Percentiles rank a stretch among this genome's conserved stretches.
These are phyloP conservation scores for Fusarium sp. DNA, from an alignment of 2,329 filamentous ascomycete genomes.

Conservation along the genomic window DNA sequence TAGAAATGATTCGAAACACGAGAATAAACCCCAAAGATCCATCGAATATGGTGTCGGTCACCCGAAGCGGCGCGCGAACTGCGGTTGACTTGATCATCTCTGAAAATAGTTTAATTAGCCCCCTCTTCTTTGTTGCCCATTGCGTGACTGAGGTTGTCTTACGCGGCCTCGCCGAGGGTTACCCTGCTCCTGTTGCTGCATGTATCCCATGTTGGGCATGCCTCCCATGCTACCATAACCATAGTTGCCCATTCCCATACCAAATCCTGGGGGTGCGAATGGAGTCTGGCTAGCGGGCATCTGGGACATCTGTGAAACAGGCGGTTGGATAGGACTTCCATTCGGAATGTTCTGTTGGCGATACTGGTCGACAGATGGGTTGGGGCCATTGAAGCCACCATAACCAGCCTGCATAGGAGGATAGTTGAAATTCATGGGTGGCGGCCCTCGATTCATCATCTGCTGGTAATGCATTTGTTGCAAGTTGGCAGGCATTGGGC, in stretches of 20 bases:
- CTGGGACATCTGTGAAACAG: conserved; percentile 55
- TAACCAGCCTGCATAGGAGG: conserved; percentile 65
- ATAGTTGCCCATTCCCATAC: conserved; percentile 57
- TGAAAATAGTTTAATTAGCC: conserved; percentile 40
- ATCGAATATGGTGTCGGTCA: conserved; percentile 24
- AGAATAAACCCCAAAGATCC: conserved; percentile 32
- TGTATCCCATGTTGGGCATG: conserved; percentile 61
- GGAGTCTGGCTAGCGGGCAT: conserved; percentile 55
- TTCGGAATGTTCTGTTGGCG: conserved; percentile 61
- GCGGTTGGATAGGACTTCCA: conserved; percentile 60
- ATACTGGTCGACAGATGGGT: conserved; percentile 64
- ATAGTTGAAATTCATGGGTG: conserved; percentile 67
- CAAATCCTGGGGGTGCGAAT: conserved; percentile 62
- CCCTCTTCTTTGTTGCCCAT: conserved; percentile 19
- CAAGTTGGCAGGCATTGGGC: conserved; percentile 57
- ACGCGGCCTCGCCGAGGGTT: conserved; percentile 68
- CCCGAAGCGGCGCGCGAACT: conserved; percentile 11
- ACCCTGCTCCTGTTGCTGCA: conserved; percentile 63
- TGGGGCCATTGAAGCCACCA: conserved; percentile 59
- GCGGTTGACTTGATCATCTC: conserved; percentile 41
- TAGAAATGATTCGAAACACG: conserved; percentile 31
- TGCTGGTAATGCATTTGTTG: conserved; percentile 69
- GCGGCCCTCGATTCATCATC: conserved; percentile 63
- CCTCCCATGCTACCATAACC: conserved; percentile 56
- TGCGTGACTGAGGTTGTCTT: conserved; percentile 47